Evolutionary conservation across 176 grass and related monocot species (phyloP).

Genomic region (Juncus inflexus): DNA sequence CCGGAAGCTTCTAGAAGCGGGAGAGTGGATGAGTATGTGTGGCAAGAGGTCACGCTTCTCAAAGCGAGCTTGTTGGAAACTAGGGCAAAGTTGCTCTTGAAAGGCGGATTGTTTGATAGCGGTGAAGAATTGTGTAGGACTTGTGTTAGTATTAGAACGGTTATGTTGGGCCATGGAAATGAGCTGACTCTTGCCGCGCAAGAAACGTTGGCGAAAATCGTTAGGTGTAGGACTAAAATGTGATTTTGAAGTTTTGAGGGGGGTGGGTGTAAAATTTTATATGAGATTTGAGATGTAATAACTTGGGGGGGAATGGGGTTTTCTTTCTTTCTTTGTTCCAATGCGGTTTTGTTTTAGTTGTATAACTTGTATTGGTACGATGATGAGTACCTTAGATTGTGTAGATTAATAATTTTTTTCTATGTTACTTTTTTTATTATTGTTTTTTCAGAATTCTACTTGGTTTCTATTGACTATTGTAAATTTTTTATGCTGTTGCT

Average conservation of each 20-base stretch:
- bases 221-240: constrained; percentile 89
- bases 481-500: too few species aligned
- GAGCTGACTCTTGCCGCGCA: constrained; percentile 79
- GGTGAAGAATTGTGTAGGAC: constrained; percentile 88
- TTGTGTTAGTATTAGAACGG: constrained; percentile 91
- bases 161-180: constrained; percentile 90
- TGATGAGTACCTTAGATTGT: constrained; percentile 9
- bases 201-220: constrained; percentile 89
- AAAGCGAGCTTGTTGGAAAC: constrained; percentile 86
- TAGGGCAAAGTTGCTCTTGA: constrained; percentile 71
- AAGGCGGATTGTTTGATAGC: constrained; percentile 74
- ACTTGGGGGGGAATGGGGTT: background rate
- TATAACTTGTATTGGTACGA: constrained; percentile 20
- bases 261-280: constrained; percentile 5
- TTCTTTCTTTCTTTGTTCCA: constrained; percentile 1
- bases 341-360: constrained; percentile 20
- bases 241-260: constrained; percentile 22
- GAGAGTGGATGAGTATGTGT: constrained; percentile 73
- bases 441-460: too few species aligned
- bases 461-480: too few species aligned
- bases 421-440: too few species aligned
- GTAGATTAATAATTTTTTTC: too few species aligned
- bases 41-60: constrained; percentile 96
- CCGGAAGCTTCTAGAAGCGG: constrained; percentile 47
- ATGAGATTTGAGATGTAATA: background rate